A percentile compares a stretch with the other conserved stretches of the same genome.
Conservation (phyloP, 2,329 filamentous ascomycete species). For the Harringtonia aguacate region DNA sequence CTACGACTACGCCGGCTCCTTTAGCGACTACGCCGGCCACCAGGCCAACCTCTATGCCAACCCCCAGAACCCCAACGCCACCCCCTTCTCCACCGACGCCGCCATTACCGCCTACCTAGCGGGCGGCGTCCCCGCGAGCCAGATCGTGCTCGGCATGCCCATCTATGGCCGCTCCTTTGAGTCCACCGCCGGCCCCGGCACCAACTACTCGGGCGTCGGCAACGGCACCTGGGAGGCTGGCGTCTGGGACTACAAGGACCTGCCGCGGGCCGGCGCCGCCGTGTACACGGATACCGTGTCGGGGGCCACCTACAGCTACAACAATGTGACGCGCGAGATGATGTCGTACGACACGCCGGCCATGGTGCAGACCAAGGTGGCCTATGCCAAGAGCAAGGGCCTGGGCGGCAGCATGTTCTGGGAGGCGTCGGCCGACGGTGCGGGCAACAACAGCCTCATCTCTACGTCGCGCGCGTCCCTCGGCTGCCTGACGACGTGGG, state of each 20-base stretch:
- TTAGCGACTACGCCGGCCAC: constrained; percentile 50
- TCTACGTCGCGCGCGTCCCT: constrained; percentile 38
- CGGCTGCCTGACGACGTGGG: constrained; percentile 34
- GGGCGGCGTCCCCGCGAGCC: constrained; percentile 46
- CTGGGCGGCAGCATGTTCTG: constrained; percentile 78
- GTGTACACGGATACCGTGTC: constrained; percentile 46
- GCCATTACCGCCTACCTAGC: constrained; percentile 54
- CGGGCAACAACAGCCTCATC: constrained; percentile 45
- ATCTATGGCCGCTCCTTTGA: constrained; percentile 71
- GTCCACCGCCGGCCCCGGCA: constrained; percentile 55
- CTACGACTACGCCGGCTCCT: constrained; percentile 59
- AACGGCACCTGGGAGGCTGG: constrained; percentile 47
- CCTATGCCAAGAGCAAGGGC: constrained; percentile 46
- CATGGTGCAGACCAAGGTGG: constrained; percentile 49
- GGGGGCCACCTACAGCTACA: constrained; percentile 63
- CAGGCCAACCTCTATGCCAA: constrained; percentile 58
- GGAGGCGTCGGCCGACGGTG: constrained; percentile 62
- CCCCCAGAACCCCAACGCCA: constrained; percentile 37
- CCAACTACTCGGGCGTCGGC: constrained; percentile 52
- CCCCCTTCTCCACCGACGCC: constrained; percentile 57
- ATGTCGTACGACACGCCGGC: constrained; percentile 58
- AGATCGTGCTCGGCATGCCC: constrained; percentile 67
- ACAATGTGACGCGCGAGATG: constrained; percentile 45
- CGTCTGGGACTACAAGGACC: constrained; percentile 62
- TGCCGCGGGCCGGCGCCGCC: constrained; percentile 49